Evolutionary conservation across 345 rosid genomes (phyloP).

Genomic region (Alliaria petiolata): DNA sequence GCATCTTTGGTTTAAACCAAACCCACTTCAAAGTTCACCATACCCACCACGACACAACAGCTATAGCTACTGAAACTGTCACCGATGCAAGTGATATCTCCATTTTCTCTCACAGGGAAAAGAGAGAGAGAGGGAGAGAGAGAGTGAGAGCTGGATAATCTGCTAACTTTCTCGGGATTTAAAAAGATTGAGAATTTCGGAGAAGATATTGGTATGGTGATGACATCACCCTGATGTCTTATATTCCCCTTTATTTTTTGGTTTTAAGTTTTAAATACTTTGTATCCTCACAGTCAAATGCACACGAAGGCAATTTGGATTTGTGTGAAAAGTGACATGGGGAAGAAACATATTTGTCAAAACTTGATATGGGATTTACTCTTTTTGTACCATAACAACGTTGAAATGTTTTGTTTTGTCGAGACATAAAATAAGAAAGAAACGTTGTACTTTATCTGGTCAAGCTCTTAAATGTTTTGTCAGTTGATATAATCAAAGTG

Average conservation of each 20-base stretch:
- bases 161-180: neutral
- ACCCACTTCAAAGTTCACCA: constrained; percentile 27
- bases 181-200: neutral
- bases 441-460: too few relatives aligned
- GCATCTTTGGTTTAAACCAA: constrained; percentile 34
- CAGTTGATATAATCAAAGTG: too few relatives aligned
- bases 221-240: constrained; percentile 7
- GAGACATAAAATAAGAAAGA: too few relatives aligned
- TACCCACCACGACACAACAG: constrained; percentile 2
- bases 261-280: neutral
- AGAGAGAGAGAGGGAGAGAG: too few relatives aligned
- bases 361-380: too few relatives aligned
- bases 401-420: too few relatives aligned
- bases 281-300: too few relatives aligned
- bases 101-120: neutral
- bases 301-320: too few relatives aligned
- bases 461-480: too few relatives aligned
- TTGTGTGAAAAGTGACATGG: too few relatives aligned
- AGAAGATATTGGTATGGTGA: neutral
- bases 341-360: too few relatives aligned
- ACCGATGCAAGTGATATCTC: neutral
- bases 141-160: neutral
- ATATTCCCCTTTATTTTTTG: neutral
- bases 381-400: too few relatives aligned
- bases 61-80: neutral